Evolutionary conservation across 257 asterid species (phyloP).

Genomic region (Solanum habrochaites): DNA sequence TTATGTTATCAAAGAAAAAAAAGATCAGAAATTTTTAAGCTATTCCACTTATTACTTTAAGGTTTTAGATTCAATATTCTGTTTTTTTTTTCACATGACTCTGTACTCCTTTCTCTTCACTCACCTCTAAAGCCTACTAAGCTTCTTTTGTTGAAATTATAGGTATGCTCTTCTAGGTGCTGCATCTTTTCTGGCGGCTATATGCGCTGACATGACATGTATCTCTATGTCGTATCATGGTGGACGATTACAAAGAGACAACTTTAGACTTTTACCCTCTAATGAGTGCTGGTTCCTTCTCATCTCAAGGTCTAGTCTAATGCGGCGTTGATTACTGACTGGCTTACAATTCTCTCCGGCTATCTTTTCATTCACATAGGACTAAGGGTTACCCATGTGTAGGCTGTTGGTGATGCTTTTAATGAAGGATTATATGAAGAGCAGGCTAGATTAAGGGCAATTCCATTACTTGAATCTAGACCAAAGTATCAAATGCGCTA

Average conservation of each 20-base stretch:
- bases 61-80: not conserved
- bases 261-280: slow-evolving; percentile 92
- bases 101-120: not conserved
- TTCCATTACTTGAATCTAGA: slow-evolving; percentile 89
- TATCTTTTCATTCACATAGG: not conserved
- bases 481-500: slow-evolving; percentile 96
- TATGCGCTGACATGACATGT: slow-evolving; percentile 99
- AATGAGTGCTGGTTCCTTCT: slow-evolving; percentile 99
- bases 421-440: slow-evolving; percentile 96
- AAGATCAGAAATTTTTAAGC: not conserved
- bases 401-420: slow-evolving; percentile 99
- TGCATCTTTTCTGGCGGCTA: slow-evolving; percentile 98
- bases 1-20: not conserved
- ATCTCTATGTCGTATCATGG: slow-evolving; percentile 98
- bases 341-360: not conserved
- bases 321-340: slow-evolving; percentile 2
- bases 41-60: not conserved
- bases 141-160: slow-evolving; percentile 9
- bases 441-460: slow-evolving; percentile 83
- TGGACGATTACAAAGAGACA: slow-evolving; percentile 90
- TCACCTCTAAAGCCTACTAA: not conserved
- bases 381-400: slow-evolving; percentile 1
- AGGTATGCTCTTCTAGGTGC: slow-evolving; percentile 98
- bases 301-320: slow-evolving; percentile 96
- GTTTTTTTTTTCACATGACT: not conserved